Base-by-base conservation (phyloP, 2,329 filamentous ascomycete genomes). In the Blumeriella jaapii region DNA sequence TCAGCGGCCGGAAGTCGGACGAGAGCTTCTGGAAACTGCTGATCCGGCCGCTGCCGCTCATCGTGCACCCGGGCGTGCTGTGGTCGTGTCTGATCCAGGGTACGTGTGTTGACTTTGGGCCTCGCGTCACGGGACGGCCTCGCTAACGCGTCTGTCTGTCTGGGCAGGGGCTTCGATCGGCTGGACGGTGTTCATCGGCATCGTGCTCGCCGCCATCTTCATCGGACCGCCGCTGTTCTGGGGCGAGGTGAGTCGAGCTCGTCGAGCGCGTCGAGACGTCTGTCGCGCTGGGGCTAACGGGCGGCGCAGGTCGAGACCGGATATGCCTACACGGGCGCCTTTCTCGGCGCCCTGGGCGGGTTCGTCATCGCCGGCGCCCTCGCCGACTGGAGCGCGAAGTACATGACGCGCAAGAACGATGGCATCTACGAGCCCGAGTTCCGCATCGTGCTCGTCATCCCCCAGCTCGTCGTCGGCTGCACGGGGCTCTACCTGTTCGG, bases 351-450 rank as follows among this genome's bases (percentile, higher is more conserved):
- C 3, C 55, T 94, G 2, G 40, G 81, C 3, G 87, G 87, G 4
- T 86, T 94, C 49, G 23, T 74, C 12, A 57, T 93, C n/a, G 74
- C 82, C 0, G 87, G 85, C 6, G 41, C 77, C 0, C 57, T 93
- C 16, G 71, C 82, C 12, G 87, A 96, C 56, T 75, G 68, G 57
- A 77, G 71, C 35, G 82, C 81, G 22, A 74, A 68, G 34, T 63
- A 63, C 29, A 67, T 94, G 62, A 87, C 85, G 13, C 69, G 68
- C 38, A 64, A 67, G 42, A 95, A 96, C 59, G 66, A 67, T 10
- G 87, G 87, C 31, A 68, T 85, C 37, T 94, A 93, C 54, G 87
- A 95, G 59, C 87, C 89, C 1, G 89, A 95, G 55, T 95, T 93
- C 57, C 72, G 87, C 12, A 75, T 95, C 41, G 50, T 91, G 6